Evolutionary conservation across 345 rosid species (phyloP).

Genomic region (Theobroma cacao): DNA sequence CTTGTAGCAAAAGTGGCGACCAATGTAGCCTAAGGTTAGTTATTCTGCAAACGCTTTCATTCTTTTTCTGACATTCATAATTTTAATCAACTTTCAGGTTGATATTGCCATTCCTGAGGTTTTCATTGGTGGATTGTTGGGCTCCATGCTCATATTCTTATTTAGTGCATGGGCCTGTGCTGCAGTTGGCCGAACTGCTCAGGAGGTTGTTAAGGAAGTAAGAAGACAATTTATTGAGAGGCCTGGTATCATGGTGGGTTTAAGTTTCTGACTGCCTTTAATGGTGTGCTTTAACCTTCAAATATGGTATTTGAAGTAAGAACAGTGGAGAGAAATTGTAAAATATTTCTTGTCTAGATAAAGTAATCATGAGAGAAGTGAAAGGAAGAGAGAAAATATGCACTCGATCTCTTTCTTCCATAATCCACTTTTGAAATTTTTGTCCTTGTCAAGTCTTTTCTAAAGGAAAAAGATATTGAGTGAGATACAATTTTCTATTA

Average conservation of each 20-base stretch:
- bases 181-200: conserved; percentile 98
- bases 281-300: not conserved
- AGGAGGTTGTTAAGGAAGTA: conserved; percentile 99
- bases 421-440: not conserved
- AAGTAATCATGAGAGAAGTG: not conserved
- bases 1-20: not conserved
- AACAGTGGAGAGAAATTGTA: not conserved
- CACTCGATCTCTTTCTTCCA: not conserved
- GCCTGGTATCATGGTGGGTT: conserved; percentile 96
- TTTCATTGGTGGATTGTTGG: conserved; percentile 91
- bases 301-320: not conserved
- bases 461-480: not conserved
- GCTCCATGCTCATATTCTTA: conserved; percentile 93
- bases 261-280: not conserved
- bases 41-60: not conserved
- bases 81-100: conserved; percentile 50
- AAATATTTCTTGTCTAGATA: not conserved
- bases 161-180: conserved; percentile 98
- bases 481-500: not conserved
- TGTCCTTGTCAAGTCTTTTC: not conserved
- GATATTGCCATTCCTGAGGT: conserved; percentile 98
- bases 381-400: not conserved
- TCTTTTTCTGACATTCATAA: not conserved
- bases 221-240: conserved; percentile 97
- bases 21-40: not conserved